phyloP scores from a whole-genome alignment of 2,329 filamentous ascomycete species.

The Cucurbitaria berberidis region DNA sequence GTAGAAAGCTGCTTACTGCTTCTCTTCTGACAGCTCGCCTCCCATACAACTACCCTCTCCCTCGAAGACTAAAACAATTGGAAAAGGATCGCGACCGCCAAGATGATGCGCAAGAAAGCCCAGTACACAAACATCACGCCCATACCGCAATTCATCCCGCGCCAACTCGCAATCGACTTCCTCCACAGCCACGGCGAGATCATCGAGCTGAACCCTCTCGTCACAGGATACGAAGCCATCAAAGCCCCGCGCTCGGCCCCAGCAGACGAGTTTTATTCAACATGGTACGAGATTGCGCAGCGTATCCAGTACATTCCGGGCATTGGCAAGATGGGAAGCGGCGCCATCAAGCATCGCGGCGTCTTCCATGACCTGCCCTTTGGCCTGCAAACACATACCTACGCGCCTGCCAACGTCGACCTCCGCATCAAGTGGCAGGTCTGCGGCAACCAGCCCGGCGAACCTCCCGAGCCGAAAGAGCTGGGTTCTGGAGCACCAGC shows the following conservation, averaged over 20 bases:
- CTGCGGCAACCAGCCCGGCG: conserved; percentile 71
- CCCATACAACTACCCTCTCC: background rate
- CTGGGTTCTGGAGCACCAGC: conserved; percentile 68
- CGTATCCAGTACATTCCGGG: conserved; percentile 72
- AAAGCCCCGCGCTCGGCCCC: conserved; percentile 70
- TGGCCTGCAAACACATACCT: conserved; percentile 74
- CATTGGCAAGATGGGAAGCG: conserved; percentile 67
- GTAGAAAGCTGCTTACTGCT: background rate
- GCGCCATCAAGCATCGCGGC: conserved; percentile 71
- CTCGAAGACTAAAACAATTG: background rate
- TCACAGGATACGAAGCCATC: conserved; percentile 68
- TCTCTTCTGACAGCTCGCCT: background rate
- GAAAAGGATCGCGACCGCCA: conserved; percentile 20
- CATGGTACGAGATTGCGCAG: conserved; percentile 76
- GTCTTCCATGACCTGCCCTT: conserved; percentile 76
- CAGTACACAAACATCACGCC: conserved; percentile 72
- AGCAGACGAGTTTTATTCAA: conserved; percentile 73
- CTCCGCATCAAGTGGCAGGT: conserved; percentile 72
- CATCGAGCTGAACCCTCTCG: conserved; percentile 73
- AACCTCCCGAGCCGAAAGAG: conserved; percentile 66
- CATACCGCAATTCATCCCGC: conserved; percentile 72
- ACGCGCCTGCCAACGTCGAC: conserved; percentile 71
- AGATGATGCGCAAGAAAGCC: conserved; percentile 62
- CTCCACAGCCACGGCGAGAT: conserved; percentile 74
- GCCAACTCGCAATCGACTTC: conserved; percentile 74